Conservation (phyloP, 257 asterid species). For the Fraxinus cuspidata region DNA sequence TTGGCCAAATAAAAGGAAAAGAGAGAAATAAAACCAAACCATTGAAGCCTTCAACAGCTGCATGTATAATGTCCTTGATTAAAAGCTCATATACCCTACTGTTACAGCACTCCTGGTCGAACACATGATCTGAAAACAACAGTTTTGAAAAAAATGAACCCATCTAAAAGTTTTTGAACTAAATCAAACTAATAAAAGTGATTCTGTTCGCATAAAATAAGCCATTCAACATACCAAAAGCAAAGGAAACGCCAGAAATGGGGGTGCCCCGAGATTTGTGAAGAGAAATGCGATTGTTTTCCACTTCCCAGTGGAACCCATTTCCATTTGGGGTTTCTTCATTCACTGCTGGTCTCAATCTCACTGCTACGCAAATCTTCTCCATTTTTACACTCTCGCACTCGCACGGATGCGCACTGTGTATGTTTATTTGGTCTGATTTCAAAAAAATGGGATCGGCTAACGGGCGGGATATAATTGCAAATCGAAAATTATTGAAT, state of each 20-base stretch:
- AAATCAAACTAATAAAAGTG: not conserved
- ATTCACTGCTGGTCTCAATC: conserved; percentile 73
- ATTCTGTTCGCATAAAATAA: not conserved
- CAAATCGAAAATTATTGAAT: not conserved
- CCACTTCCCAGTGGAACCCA: conserved; percentile 79
- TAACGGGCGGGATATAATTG: not conserved
- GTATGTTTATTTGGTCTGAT: conserved; percentile 2
- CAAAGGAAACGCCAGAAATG: conserved; percentile 69
- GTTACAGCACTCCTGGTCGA: conserved; percentile 77
- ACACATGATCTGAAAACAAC: conserved; percentile 69
- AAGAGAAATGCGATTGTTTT: conserved; percentile 77
- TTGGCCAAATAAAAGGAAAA: not conserved
- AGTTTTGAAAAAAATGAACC: conserved; percentile 2
- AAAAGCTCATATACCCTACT: conserved; percentile 72
- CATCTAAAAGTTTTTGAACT: not conserved
- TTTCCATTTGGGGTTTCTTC: conserved; percentile 43
- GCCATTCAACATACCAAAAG: conserved; percentile 54
- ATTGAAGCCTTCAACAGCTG: conserved; percentile 88
- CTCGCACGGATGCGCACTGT: not conserved
- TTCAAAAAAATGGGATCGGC: conserved; percentile 12
- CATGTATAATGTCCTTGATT: conserved; percentile 68
- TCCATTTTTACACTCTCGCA: conserved; percentile 60
- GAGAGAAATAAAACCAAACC: conserved; percentile 40
- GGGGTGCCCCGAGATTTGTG: conserved; percentile 79
- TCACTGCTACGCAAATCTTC: conserved; percentile 90